These are phyloP conservation scores for Aspergillus caelatus DNA, from an alignment of 2,329 filamentous ascomycete genomes.

Conservation along the genomic window DNA sequence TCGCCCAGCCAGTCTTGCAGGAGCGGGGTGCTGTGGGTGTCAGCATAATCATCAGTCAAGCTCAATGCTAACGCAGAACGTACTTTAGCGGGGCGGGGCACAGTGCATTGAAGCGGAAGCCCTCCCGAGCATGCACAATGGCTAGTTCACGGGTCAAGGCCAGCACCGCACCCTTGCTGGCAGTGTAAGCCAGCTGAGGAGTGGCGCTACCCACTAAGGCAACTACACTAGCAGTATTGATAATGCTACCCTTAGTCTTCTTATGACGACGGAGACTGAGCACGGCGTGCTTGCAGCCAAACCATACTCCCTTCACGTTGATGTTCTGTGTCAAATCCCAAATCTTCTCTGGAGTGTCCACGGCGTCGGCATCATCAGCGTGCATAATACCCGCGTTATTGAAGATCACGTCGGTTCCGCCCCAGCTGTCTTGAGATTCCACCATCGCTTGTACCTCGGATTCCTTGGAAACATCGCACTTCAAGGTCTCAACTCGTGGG, in stretches of 20 bases:
- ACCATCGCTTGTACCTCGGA: slow-evolving; percentile 74
- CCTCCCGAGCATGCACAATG: slow-evolving; percentile 87
- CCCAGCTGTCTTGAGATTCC: slow-evolving; percentile 77
- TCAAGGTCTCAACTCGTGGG: slow-evolving; percentile 29
- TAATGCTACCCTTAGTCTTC: slow-evolving; percentile 79
- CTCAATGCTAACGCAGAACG: not conserved
- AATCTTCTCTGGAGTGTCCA: slow-evolving; percentile 84
- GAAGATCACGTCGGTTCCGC: slow-evolving; percentile 89
- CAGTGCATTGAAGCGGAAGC: slow-evolving; percentile 85
- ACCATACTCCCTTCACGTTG: slow-evolving; percentile 99
- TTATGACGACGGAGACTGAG: slow-evolving; percentile 76
- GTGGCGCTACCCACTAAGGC: slow-evolving; percentile 85
- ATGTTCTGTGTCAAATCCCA: slow-evolving; percentile 93
- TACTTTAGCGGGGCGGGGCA: slow-evolving; percentile 88
- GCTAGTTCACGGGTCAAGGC: slow-evolving; percentile 88
- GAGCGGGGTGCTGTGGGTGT: slow-evolving; percentile 67
- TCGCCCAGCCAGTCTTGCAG: slow-evolving; percentile 93
- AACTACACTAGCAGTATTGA: slow-evolving; percentile 91
- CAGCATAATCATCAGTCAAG: not conserved
- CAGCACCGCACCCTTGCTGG: slow-evolving; percentile 88
- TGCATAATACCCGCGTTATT: slow-evolving; percentile 99
- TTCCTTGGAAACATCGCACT: slow-evolving; percentile 81
- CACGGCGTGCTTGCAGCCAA: slow-evolving; percentile 88
- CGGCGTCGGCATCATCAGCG: slow-evolving; percentile 74
- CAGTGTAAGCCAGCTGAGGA: slow-evolving; percentile 89